These are phyloP conservation scores for Mycena pura DNA, from an alignment of 768 basidiomycete genomes.

Conservation along the genomic window DNA sequence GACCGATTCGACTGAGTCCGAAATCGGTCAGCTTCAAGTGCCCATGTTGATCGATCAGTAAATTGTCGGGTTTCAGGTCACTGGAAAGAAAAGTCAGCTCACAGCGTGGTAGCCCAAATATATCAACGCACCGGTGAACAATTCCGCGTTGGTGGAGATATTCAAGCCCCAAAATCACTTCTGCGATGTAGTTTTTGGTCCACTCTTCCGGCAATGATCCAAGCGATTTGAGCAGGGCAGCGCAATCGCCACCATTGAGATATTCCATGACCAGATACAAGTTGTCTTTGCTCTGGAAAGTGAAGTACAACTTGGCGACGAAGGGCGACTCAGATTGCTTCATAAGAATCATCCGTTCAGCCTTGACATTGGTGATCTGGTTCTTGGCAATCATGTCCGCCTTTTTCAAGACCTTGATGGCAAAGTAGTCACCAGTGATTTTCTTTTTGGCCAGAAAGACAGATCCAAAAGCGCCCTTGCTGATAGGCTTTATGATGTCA, in stretches of 20 bases:
- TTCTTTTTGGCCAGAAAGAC: conserved; percentile 99
- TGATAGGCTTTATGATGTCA: conserved; percentile 99
- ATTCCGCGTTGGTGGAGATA: conserved; percentile 96
- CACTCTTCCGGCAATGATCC: conserved; percentile 95
- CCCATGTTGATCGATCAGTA: conserved; percentile 95
- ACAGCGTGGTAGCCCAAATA: conserved; percentile 2
- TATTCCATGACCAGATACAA: conserved; percentile 99
- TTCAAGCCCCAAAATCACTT: conserved; percentile 93
- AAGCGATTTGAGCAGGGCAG: conserved; percentile 94
- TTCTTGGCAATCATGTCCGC: conserved; percentile 99
- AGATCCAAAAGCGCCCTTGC: conserved; percentile 97
- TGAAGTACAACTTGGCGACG: conserved; percentile 97
- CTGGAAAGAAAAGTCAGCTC: conserved; percentile 48
- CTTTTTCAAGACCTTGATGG: conserved; percentile 99
- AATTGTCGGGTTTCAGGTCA: conserved; percentile 97
- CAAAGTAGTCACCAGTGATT: conserved; percentile 97
- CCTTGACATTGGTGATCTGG: conserved; percentile 99
- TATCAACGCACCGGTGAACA: conserved; percentile 85
- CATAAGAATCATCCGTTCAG: conserved; percentile 99
- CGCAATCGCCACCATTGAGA: conserved; percentile 97
- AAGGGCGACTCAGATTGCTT: conserved; percentile 98
- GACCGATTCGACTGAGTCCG: conserved; percentile 94
- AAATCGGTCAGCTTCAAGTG: conserved; percentile 99
- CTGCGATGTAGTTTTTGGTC: conserved; percentile 96
- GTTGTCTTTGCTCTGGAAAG: conserved; percentile 99